A percentile compares a stretch with the other conserved stretches of the same genome.
These are phyloP conservation scores for Tulasnella sp. DNA, from an alignment of 768 basidiomycete genomes.

Conservation along the genomic window DNA sequence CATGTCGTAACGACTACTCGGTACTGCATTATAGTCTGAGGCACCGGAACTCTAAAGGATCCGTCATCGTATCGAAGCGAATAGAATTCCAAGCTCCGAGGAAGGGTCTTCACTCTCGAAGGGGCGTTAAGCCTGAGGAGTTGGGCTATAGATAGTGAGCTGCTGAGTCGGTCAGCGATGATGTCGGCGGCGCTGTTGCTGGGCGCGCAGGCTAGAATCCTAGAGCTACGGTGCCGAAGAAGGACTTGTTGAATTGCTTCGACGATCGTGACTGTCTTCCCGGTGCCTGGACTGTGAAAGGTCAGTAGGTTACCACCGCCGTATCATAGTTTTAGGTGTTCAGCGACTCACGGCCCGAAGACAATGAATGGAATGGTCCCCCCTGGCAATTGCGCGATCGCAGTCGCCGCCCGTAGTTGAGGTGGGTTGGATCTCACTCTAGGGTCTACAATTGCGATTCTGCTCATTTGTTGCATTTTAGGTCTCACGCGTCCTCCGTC, in stretches of 20 bases:
- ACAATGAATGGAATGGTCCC: slow-evolving; percentile 34
- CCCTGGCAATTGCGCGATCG: slow-evolving; percentile 11
- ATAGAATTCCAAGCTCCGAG: slow-evolving; percentile 7
- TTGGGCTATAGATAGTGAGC: neutral
- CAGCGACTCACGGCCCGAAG: slow-evolving; percentile 34
- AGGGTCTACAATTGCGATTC: slow-evolving; percentile 32
- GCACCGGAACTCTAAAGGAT: slow-evolving; percentile 43
- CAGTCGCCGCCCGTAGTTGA: slow-evolving; percentile 28
- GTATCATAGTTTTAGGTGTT: no score
- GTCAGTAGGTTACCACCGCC: no score
- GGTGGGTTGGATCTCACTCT: slow-evolving; percentile 20
- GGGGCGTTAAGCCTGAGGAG: slow-evolving; percentile 38
- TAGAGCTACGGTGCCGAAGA: neutral
- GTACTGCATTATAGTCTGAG: slow-evolving; percentile 50
- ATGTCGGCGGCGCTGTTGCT: slow-evolving; percentile 35
- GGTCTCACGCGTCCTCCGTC: slow-evolving; percentile 22
- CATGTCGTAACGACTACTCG: slow-evolving; percentile 66
- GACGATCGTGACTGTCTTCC: slow-evolving; percentile 32
- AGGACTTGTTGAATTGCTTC: slow-evolving; percentile 29
- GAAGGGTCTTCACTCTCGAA: slow-evolving; percentile 20
- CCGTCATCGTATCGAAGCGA: neutral
- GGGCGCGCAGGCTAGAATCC: slow-evolving; percentile 32
- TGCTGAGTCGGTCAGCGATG: slow-evolving; percentile 4
- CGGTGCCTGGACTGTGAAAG: slow-evolving; percentile 21
- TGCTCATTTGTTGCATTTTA: neutral